phyloP scores from a whole-genome alignment of 1,284 basidiomycete species.

The Melampsora abietis-canadensis region DNA sequence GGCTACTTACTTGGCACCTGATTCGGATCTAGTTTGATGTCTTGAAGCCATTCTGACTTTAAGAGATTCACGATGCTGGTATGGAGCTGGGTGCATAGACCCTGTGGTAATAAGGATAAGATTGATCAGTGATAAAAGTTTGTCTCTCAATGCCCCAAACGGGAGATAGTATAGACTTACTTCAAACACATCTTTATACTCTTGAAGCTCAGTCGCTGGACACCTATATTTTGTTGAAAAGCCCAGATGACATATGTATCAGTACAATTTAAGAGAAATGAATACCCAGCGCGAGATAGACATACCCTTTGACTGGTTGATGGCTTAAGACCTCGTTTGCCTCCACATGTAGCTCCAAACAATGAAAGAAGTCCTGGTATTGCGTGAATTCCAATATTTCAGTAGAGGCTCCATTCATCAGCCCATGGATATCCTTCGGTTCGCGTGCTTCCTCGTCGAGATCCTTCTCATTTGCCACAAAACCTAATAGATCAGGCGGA shows the following conservation, averaged over 20 bases:
- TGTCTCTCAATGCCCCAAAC: too few species aligned
- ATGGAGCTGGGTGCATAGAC: conserved; percentile 30
- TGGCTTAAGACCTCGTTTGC: conserved; percentile 41
- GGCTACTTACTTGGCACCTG: conserved; percentile 17
- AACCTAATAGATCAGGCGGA: conserved; percentile 63
- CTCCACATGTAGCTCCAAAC: conserved; percentile 38
- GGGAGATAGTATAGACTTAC: not conserved
- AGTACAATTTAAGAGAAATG: too few species aligned
- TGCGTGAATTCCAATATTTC: conserved; percentile 42
- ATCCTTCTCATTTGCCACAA: conserved; percentile 26
- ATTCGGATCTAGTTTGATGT: conserved; percentile 19
- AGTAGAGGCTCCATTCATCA: conserved; percentile 15
- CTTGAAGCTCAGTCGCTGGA: conserved; percentile 15
- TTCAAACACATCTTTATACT: conserved; percentile 26
- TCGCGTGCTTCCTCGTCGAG: conserved; percentile 3
- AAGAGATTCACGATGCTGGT: conserved; percentile 25
- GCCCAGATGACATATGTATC: too few species aligned
- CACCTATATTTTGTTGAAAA: not conserved
- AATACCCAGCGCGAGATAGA: not conserved
- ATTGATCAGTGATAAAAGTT: too few species aligned
- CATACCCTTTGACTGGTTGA: conserved; percentile 26
- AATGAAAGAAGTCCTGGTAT: conserved; percentile 40
- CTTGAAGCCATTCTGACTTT: conserved; percentile 38
- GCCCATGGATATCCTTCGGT: not conserved
- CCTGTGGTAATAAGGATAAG: not conserved